Base-by-base conservation (phyloP, 2,329 filamentous ascomycete species). In the Exophiala viscosa region DNA sequence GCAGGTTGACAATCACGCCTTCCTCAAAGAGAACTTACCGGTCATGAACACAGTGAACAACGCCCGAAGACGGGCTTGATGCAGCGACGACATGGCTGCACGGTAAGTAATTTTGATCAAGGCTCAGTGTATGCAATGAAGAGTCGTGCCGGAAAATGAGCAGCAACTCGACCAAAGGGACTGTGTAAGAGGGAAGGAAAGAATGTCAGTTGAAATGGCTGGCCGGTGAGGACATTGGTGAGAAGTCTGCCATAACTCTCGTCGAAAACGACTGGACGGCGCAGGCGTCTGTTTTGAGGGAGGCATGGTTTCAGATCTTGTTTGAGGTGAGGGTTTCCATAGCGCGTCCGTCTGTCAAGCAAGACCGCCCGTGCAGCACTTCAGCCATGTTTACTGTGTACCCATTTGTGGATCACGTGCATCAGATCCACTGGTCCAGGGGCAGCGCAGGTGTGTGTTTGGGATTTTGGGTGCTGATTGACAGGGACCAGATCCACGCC, bases 41-140 rank as follows among this genome's bases (percentile, higher is more conserved):
- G 48, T 40, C 41, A 58, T 15, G 32, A 50, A 52, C 23, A 55
- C 34, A 11, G 45, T 31, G 41, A 52, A 23, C 38, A 54, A n/a
- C 2, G 47, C 34, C 48, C 48, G 43, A 39, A 55, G 15, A 10
- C 34, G 49, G 44, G 44, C 17, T 35, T 39, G 52, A 13, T 40
- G 41, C 14, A 18, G 20, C 10, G n/a, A 39, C 9, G 48, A 51
- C 48, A 51, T 51, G 41, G 35, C 23, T 33, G 18, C 10, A 10
- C 1, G 23, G n/a, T n/a, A 28, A 28, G 23, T 28, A 7, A 28
- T 28, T 5, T 28, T 7, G 8, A 28, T 28, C 23, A 28, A 28
- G 23, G 23, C 23, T 28, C 23, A 4, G 8, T 7, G 23, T 28
- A 28, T 28, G 23, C 23, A 28, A 28, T 28, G 23, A 28, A 28